Evolutionary conservation across 2,329 filamentous ascomycete genomes (phyloP).

Genomic region (Xylaria sp.): DNA sequence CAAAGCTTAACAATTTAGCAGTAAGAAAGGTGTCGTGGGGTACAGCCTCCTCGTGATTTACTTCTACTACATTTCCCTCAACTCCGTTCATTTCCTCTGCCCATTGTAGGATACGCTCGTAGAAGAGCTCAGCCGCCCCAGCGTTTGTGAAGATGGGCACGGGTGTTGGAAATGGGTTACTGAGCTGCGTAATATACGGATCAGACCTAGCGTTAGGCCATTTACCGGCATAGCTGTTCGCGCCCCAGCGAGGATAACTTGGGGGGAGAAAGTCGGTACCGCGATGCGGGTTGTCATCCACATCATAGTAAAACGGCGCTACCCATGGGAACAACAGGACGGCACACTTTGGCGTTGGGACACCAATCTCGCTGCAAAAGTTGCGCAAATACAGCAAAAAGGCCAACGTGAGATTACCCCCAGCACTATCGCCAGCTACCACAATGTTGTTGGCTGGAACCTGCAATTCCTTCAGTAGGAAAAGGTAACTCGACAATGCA

Average conservation of each 20-base stretch:
- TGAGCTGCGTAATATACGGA: conserved; percentile 42
- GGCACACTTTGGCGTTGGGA: conserved; percentile 41
- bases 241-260: conserved; percentile 50
- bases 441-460: conserved; percentile 49
- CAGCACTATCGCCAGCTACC: conserved; percentile 55
- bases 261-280: conserved; percentile 48
- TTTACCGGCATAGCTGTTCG: conserved; percentile 40
- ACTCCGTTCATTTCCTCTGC: too few species aligned
- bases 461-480: conserved; percentile 47
- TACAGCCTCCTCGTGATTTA: too few species aligned
- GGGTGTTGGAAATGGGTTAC: too few species aligned
- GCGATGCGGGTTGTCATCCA: conserved; percentile 15
- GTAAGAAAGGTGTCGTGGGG: too few species aligned
- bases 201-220: conserved; percentile 18
- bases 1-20: too few species aligned
- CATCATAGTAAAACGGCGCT: conserved; percentile 28
- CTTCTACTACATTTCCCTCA: too few species aligned
- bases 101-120: too few species aligned
- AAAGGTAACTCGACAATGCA: conserved; percentile 50
- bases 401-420: conserved; percentile 50
- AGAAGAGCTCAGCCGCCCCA: too few species aligned
- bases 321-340: conserved; percentile 42
- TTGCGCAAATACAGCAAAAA: conserved; percentile 53
- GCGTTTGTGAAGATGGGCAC: too few species aligned
- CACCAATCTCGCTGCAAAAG: conserved; percentile 38